phyloP scores from a whole-genome alignment of 1,284 basidiomycete species.

The Taiwanofungus camphoratus region DNA sequence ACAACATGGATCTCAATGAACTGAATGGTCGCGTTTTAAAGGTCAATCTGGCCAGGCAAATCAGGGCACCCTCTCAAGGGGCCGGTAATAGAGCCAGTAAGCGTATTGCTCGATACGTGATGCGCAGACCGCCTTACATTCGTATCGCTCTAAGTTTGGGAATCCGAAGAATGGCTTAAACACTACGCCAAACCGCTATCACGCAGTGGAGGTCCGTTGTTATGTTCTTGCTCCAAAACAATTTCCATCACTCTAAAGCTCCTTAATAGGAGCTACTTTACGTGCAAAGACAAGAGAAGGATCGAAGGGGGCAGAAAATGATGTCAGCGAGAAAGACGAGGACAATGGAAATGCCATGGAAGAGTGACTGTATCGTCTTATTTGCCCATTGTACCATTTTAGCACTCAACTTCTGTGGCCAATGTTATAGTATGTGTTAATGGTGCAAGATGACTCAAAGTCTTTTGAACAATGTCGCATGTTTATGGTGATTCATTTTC shows the following conservation, averaged over 20 bases:
- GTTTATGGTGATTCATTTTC: too few relatives aligned
- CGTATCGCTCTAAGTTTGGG: slow-evolving; percentile 58
- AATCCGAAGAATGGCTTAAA: slow-evolving; percentile 79
- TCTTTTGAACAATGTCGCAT: too few relatives aligned
- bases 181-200: slow-evolving; percentile 67
- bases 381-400: neutral
- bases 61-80: slow-evolving; percentile 59
- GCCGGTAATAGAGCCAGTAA: slow-evolving; percentile 69
- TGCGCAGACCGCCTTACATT: slow-evolving; percentile 4
- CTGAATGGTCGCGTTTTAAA: slow-evolving; percentile 67
- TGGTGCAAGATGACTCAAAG: too few relatives aligned
- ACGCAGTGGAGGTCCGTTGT: slow-evolving; percentile 57
- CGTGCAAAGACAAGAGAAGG: slow-evolving; percentile 33
- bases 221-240: slow-evolving; percentile 7
- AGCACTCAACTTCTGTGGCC: neutral
- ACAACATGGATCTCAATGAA: slow-evolving; percentile 87
- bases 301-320: slow-evolving; percentile 21
- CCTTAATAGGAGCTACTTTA: slow-evolving; percentile 39
- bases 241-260: slow-evolving; percentile 9
- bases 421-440: too few relatives aligned
- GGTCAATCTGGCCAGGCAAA: slow-evolving; percentile 71
- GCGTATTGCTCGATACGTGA: slow-evolving; percentile 25
- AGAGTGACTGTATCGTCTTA: slow-evolving; percentile 31
- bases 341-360: slow-evolving; percentile 55
- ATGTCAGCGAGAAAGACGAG: slow-evolving; percentile 21